Conservation (phyloP, 106 monocot genomes). For the Dendrobium chrysotoxum region DNA sequence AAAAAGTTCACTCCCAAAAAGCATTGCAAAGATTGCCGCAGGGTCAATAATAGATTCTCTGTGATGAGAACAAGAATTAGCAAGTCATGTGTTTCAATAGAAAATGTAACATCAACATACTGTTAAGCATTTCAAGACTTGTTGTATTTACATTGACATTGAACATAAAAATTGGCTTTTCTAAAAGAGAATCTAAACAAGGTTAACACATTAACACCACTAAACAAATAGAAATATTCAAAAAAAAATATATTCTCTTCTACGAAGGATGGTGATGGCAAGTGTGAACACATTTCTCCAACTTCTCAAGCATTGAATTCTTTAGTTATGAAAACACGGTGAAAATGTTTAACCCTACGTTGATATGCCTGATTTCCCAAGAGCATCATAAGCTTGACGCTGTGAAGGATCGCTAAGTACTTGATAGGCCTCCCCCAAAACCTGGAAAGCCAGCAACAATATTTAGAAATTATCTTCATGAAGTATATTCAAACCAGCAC, state of each 20-base stretch:
- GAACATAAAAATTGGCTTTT: background rate
- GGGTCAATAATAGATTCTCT: conserved; percentile 96
- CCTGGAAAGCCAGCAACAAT: conserved; percentile 34
- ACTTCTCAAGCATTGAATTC: background rate
- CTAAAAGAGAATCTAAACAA: background rate
- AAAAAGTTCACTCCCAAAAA: conserved; percentile 97
- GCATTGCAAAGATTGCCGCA: conserved; percentile 99
- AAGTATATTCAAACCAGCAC: background rate
- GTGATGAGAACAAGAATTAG: background rate
- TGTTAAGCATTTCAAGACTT: background rate
- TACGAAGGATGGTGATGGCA: background rate
- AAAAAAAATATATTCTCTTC: background rate
- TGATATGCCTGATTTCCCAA: conserved; percentile 90
- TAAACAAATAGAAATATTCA: background rate
- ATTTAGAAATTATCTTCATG: background rate
- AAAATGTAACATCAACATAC: background rate
- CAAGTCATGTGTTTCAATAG: background rate
- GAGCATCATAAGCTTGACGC: conserved; percentile 77
- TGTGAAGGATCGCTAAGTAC: conserved; percentile 81
- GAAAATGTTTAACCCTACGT: conserved; percentile 28
- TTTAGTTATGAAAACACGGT: background rate
- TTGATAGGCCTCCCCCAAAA: conserved; percentile 93
- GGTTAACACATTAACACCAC: background rate
- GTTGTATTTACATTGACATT: background rate
- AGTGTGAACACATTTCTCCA: background rate